Conservation (phyloP, 2,329 filamentous ascomycete genomes). For the Allantophomopsis lycopodina region DNA sequence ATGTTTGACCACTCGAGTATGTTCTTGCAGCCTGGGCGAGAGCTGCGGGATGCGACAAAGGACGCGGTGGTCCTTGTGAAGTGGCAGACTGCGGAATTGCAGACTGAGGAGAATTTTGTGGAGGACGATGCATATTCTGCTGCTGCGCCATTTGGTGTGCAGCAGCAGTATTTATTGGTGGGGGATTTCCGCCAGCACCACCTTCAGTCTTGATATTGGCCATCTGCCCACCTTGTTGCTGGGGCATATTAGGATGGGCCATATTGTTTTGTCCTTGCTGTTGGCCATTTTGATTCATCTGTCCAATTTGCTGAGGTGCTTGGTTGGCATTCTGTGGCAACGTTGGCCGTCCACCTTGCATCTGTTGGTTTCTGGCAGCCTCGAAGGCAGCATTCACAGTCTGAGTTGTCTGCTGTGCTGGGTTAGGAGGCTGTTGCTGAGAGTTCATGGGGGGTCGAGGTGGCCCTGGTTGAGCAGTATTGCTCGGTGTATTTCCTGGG, state of each 20-base stretch:
- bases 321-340: slow-evolving; percentile 3
- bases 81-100: slow-evolving; percentile 14
- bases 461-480: slow-evolving; percentile 2
- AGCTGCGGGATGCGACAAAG: slow-evolving; percentile 17
- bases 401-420: slow-evolving; percentile 16
- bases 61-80: slow-evolving; percentile 5
- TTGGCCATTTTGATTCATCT: slow-evolving; percentile 2
- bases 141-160: slow-evolving; percentile 10
- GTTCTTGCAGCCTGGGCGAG: slow-evolving; percentile 16
- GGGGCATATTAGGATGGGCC: slow-evolving; percentile 7
- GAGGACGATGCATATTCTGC: slow-evolving; percentile 7
- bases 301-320: slow-evolving; percentile 7
- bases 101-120: slow-evolving; percentile 15
- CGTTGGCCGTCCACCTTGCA: slow-evolving; percentile 12
- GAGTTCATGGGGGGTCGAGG: slow-evolving; percentile 14
- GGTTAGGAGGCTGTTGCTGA: slow-evolving; percentile 13
- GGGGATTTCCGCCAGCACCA: slow-evolving; percentile 5
- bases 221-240: slow-evolving; percentile 5
- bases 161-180: slow-evolving; percentile 16
- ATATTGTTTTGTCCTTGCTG: slow-evolving; percentile 6
- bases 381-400: slow-evolving; percentile 20
- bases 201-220: slow-evolving; percentile 15
- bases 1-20: slow-evolving; percentile 16
- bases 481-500: slow-evolving; percentile 5
- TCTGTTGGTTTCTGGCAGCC: slow-evolving; percentile 18